A percentile compares a stretch with the other conserved stretches of the same genome.
Conservation (phyloP, 1,284 basidiomycete genomes). For the Coniferiporia sulphurascens region DNA sequence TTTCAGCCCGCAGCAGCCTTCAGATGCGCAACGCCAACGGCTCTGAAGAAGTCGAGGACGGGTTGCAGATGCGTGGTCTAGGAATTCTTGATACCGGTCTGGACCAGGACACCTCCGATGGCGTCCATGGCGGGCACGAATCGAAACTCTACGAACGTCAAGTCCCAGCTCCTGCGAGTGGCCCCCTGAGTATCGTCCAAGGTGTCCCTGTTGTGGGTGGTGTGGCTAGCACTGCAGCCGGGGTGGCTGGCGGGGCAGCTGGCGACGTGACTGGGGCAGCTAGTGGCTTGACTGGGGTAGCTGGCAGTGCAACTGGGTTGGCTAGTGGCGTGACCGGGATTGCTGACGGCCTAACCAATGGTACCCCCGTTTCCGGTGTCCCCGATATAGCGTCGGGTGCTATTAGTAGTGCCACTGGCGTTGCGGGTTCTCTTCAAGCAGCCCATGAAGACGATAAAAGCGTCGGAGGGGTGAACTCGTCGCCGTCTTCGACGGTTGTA, state of each 20-base stretch:
- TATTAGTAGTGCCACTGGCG: background rate
- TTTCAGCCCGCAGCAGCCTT: conserved; percentile 1
- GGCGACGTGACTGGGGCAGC: no score
- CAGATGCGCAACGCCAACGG: background rate
- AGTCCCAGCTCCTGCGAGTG: background rate
- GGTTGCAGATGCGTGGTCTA: background rate
- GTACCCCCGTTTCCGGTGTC: background rate
- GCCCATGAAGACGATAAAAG: background rate
- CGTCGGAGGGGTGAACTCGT: background rate
- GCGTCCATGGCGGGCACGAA: background rate
- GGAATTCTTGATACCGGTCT: background rate
- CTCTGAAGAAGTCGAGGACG: background rate
- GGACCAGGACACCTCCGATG: background rate
- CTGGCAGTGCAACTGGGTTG: background rate
- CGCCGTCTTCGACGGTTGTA: conserved; percentile 14
- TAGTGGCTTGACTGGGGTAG: background rate
- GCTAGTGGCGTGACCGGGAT: conserved; percentile 1
- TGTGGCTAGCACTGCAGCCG: background rate
- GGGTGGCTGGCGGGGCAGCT: no score
- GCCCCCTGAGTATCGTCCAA: no score
- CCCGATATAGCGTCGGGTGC: background rate
- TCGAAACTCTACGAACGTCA: background rate
- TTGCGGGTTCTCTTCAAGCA: background rate
- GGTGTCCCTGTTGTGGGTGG: background rate
- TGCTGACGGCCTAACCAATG: background rate